A percentile compares a stretch with the other conserved stretches of the same genome.
Evolutionary conservation across 345 rosid genomes (phyloP).

Genomic region (Bruguiera parviflora): DNA sequence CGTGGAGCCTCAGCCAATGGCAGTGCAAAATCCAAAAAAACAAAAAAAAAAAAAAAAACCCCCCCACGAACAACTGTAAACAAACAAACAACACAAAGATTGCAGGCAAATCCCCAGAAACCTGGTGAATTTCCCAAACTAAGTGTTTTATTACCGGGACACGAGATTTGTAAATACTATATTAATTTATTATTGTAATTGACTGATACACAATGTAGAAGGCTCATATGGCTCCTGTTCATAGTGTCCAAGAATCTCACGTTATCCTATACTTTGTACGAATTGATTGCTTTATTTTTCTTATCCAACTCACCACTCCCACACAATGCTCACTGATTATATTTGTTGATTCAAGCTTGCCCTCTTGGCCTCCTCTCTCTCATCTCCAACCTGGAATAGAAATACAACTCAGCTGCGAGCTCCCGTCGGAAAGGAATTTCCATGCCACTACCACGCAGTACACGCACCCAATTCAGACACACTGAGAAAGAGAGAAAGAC

Average conservation of each 20-base stretch:
- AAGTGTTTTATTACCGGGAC: too few species aligned
- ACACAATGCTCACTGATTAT: conserved; percentile 46
- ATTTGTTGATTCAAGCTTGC: conserved; percentile 65
- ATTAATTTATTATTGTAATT: too few species aligned
- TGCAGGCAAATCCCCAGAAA: conserved; percentile 14
- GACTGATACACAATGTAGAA: too few species aligned
- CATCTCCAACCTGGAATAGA: not conserved
- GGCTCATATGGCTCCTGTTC: too few species aligned
- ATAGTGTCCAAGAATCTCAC: too few species aligned
- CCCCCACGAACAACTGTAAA: not conserved
- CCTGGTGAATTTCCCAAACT: too few species aligned
- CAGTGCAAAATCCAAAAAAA: not conserved
- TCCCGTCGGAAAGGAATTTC: conserved; percentile 46
- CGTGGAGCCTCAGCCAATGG: conserved; percentile 57
- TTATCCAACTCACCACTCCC: not conserved
- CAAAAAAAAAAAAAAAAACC: not conserved
- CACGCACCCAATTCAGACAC: not conserved
- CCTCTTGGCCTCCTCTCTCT: conserved; percentile 17
- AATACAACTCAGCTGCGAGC: conserved; percentile 45
- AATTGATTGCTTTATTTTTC: not conserved
- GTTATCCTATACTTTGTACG: too few species aligned
- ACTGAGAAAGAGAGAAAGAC: conserved; percentile 19
- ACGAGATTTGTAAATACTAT: too few species aligned
- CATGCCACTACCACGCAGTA: not conserved
- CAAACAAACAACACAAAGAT: not conserved